Evolutionary conservation across 805 yeast species (phyloP), one percentile per base, ranked within the genome.

Genomic region (Lipomyces japonicus): DNA sequence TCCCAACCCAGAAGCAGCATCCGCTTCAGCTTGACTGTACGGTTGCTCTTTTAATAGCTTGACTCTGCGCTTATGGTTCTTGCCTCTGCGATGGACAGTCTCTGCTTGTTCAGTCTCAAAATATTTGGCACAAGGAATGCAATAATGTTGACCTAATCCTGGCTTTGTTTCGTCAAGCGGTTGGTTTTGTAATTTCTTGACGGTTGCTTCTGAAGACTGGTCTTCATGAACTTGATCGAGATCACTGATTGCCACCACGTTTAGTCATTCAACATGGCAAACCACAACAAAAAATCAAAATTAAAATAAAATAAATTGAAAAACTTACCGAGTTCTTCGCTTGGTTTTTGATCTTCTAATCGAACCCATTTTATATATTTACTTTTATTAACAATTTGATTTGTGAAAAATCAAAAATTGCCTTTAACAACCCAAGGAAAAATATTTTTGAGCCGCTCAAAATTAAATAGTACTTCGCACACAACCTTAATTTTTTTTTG

Each of bases 121-220:
- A 68, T 93, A 88, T 65, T 84, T 86, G 42, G 95, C 95, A 74
- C 99, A 93, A 57, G 89, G 95, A 46, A 93, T 76, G 69, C 97
- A 93, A 68, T 87, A 93, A 68, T 79, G 84, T 69, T 93, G 97
- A 14, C 96, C 99, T 58, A 93, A 71, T 1, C 99, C 99, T 0
- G 97, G 90, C 39, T 57, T 45, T 18, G 42, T 42, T 37, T 55
- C 58, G 45, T 55, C 59, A 22, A 53, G 42, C 3, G 87, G 85
- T 68, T 91, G 97, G 65, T 85, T 82, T 65, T 86, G 77, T 35
- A 89, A 73, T 37, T 75, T 71, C 48, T 75, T 68, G 48, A 88
- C 82, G n/a, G 82, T 71, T 34, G 81, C 84, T 35, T 77, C 74
- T 2, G 80, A 68, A 2, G 83, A 71, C 45, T 93, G 68, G 63